Evolutionary conservation across 1,284 basidiomycete species (phyloP).

Genomic region (Naganishia albida): DNA sequence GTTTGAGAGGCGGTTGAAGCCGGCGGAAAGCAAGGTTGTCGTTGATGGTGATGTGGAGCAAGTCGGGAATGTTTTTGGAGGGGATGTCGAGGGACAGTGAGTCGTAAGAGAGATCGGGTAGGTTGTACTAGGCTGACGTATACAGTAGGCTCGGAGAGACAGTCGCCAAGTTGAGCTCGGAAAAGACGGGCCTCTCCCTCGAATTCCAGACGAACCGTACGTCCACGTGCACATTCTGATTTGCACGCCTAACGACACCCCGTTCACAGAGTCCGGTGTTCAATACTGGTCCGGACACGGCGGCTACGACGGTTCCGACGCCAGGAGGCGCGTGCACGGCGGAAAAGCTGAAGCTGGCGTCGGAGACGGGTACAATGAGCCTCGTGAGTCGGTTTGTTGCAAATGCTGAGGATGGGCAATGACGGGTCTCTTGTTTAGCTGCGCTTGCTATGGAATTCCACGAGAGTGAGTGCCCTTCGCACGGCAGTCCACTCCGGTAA

Average conservation of each 20-base stretch:
- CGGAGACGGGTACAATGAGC: conserved; percentile 31
- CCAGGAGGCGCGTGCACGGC: conserved; percentile 29
- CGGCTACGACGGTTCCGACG: conserved; percentile 33
- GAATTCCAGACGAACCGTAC: conserved; percentile 33
- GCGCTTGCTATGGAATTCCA: conserved; percentile 35
- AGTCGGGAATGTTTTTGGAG: conserved; percentile 18
- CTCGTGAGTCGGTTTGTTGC: conserved; percentile 10
- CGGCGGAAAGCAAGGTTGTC: conserved; percentile 18
- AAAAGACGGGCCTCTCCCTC: conserved; percentile 30
- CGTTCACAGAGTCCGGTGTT: conserved; percentile 31
- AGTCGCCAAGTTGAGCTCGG: conserved; percentile 26
- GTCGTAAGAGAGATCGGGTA: not conserved
- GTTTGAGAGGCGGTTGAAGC: conserved; percentile 25
- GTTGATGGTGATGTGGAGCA: conserved; percentile 17
- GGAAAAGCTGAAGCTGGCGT: conserved; percentile 27
- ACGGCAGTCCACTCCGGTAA: not conserved
- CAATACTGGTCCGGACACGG: conserved; percentile 33
- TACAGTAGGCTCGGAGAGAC: conserved; percentile 16
- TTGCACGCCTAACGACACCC: not conserved
- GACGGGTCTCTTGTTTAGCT: not conserved
- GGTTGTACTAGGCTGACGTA: not conserved
- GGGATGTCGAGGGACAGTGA: conserved; percentile 11
- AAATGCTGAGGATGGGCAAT: not conserved
- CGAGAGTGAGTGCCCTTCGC: conserved; percentile 13
- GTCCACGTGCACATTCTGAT: not conserved